Base-by-base conservation (phyloP, 2,329 filamentous ascomycete species). In the Aspergillus terreus region DNA sequence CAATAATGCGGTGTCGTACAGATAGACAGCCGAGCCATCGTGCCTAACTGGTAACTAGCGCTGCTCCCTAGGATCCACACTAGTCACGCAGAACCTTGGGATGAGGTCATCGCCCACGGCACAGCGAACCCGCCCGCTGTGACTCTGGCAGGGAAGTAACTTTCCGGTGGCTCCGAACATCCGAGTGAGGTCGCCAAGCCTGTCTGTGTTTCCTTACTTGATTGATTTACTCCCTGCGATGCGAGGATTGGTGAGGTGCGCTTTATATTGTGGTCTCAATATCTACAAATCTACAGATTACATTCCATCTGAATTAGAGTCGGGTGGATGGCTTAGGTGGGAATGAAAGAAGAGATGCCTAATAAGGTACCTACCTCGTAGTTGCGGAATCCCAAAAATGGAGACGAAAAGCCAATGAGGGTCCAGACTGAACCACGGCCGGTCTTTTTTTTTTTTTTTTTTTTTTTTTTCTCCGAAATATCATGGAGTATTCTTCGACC, bases 81-180 rank as follows among this genome's bases (percentile, higher is more conserved):
- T 59, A 59, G 50, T 46, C 42, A 42, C 9, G 32, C 41, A 41
- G 57, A 58, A 58, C 57, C 51, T 56, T 56, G 47, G 47, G 41
- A 59, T 59, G 57, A 59, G 51, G 55, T 59, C 57, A 59, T 55
- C 44, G 40, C 40, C 33, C 46, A 52, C 47, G 49, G 55, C 44
- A 45, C 50, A 21, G 14, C 45, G 27, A 30, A 30, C 27, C 53
- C 50, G 50, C 50, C 50, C 49, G 41, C 15, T 46, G 50, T 54
- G 56, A 58, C 56, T 46, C 52, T 33, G 47, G 17, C 17, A 27
- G 21, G 27, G 6, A 50, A 53, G 55, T 55, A 46, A 46, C 50
- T 48, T 48, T 41, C 50, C 56, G 51, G 51, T 35, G 36, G 43
- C 54, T 58, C 54, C 56, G 54, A 52, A 44, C 49, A 48, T 50